Percentiles rank a stretch among this genome's conserved stretches.
phyloP scores from a whole-genome alignment of 306 rosid genomes.

The Vachellia pachyceras region DNA sequence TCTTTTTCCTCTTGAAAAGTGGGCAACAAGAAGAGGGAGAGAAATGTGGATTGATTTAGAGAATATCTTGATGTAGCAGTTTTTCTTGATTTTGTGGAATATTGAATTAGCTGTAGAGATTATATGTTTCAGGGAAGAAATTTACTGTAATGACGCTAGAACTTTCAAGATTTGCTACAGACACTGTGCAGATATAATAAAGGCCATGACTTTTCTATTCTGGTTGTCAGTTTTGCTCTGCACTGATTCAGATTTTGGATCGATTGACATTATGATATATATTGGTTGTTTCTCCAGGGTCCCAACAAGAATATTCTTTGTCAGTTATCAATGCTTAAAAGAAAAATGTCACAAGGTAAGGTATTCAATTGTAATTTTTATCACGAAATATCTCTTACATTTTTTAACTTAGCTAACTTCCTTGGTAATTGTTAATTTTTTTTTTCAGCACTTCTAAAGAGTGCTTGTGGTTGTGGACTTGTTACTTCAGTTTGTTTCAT shows the following conservation, averaged over 20 bases:
- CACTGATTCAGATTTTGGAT: conserved; percentile 18
- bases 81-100: conserved; percentile 23
- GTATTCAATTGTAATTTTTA: conserved; percentile 18
- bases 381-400: conserved; percentile 5
- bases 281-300: conserved; percentile 60
- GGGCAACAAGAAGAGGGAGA: conserved; percentile 23
- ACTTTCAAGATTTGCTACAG: conserved; percentile 6
- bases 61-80: not conserved
- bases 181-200: conserved; percentile 2
- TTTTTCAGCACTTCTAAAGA: conserved; percentile 12
- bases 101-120: conserved; percentile 5
- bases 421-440: conserved; percentile 12
- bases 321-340: conserved; percentile 93
- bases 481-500: conserved; percentile 23
- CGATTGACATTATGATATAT: conserved; percentile 34
- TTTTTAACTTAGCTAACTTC: conserved; percentile 29
- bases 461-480: conserved; percentile 17
- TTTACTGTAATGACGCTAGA: not conserved
- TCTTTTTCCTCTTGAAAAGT: conserved; percentile 8
- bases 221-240: conserved; percentile 20
- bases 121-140: conserved; percentile 1
- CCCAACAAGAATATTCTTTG: conserved; percentile 80
- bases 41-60: not conserved
- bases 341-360: conserved; percentile 92
- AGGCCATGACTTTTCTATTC: conserved; percentile 24